Conservation (phyloP, 2,329 filamentous ascomycete genomes). For the Ascochyta koolunga region DNA sequence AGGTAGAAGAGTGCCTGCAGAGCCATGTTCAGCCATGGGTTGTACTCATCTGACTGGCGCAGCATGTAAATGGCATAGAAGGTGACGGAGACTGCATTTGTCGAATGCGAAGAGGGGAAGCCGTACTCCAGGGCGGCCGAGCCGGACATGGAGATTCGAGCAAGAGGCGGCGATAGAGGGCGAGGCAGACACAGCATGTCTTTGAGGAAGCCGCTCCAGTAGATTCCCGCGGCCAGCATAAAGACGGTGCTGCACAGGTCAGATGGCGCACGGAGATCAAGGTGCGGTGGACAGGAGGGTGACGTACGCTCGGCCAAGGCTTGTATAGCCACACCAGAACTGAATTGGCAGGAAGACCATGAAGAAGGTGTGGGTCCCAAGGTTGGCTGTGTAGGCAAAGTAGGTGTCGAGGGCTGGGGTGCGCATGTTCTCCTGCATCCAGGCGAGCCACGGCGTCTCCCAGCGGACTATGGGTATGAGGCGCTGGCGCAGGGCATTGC, state of each 20-base stretch:
- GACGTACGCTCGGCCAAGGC: constrained; percentile 83
- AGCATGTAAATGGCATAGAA: constrained; percentile 80
- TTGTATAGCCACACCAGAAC: constrained; percentile 93
- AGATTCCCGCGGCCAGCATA: constrained; percentile 71
- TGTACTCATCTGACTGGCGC: constrained; percentile 65
- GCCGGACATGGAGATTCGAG: constrained; percentile 96
- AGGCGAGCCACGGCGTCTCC: constrained; percentile 94
- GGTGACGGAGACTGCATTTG: constrained; percentile 93
- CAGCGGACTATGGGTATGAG: constrained; percentile 86
- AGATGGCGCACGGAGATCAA: constrained; percentile 16
- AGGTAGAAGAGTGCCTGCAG: constrained; percentile 77
- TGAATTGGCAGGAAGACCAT: constrained; percentile 93
- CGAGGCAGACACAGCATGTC: constrained; percentile 91
- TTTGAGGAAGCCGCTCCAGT: constrained; percentile 85
- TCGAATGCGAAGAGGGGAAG: constrained; percentile 95
- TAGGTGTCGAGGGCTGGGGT: constrained; percentile 90
- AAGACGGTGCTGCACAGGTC: constrained; percentile 50
- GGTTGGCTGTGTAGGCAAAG: constrained; percentile 94
- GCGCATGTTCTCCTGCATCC: constrained; percentile 79
- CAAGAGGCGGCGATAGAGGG: constrained; percentile 87
- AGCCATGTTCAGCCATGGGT: constrained; percentile 62
- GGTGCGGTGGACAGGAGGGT: constrained; percentile 6
- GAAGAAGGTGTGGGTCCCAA: constrained; percentile 98
- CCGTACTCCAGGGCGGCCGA: constrained; percentile 95
- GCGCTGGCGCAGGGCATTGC: constrained; percentile 80